A percentile compares a stretch with the other conserved stretches of the same genome.
Evolutionary conservation across 352 stramenopile species (phyloP).

Genomic region (Phytophthora litchii): DNA sequence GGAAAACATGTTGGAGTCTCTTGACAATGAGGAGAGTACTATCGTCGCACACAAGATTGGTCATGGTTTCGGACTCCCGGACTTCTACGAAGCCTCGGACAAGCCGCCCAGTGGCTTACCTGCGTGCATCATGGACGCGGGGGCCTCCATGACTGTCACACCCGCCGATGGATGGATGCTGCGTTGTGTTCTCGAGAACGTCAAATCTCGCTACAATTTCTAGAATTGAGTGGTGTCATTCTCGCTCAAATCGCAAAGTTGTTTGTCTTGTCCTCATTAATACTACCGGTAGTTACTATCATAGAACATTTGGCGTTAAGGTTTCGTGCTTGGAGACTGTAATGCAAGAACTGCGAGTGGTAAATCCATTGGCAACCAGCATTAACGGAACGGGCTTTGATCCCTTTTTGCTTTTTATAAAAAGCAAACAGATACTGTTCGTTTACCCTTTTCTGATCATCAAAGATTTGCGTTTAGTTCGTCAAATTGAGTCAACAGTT

Average conservation of each 20-base stretch:
- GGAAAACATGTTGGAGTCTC: slow-evolving; percentile 23
- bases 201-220: slow-evolving; percentile 18
- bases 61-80: slow-evolving; percentile 14
- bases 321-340: no score
- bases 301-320: no score
- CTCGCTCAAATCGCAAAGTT: no score
- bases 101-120: slow-evolving; percentile 5
- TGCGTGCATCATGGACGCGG: slow-evolving; percentile 9
- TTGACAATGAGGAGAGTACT: slow-evolving; percentile 25
- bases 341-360: no score
- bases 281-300: no score
- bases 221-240: no score
- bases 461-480: not conserved
- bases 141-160: slow-evolving; percentile 12
- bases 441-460: slow-evolving; percentile 1
- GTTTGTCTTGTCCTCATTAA: no score
- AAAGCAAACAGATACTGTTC: no score
- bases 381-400: no score
- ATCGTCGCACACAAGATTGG: slow-evolving; percentile 40
- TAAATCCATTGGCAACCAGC: no score
- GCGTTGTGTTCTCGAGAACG: slow-evolving; percentile 13
- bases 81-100: slow-evolving; percentile 20
- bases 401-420: not conserved
- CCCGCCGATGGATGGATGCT: slow-evolving; percentile 21
- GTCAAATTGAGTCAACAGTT: no score